Percentiles rank a stretch among this genome's conserved stretches.
Evolutionary conservation across 164 flowering plant species (phyloP).

Genomic region (Akebia trifoliata): DNA sequence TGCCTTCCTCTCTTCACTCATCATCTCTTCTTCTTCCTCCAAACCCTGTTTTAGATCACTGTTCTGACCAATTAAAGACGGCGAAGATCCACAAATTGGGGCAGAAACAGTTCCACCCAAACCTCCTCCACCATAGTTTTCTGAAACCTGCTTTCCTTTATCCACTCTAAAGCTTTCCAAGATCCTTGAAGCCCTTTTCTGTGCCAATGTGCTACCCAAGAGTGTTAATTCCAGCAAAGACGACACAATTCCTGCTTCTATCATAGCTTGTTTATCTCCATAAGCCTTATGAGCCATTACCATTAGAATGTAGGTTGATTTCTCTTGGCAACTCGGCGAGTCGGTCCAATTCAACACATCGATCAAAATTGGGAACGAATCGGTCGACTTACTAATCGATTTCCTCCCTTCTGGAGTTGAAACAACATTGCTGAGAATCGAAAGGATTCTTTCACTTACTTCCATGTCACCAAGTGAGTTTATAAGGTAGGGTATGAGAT

Average conservation of each 20-base stretch:
- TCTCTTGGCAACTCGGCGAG: conserved; percentile 86
- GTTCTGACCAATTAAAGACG: conserved; percentile 24
- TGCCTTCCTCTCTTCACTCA: conserved; percentile 87
- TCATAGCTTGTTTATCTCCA: conserved; percentile 73
- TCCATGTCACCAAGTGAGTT: conserved; percentile 70
- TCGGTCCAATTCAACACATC: conserved; percentile 88
- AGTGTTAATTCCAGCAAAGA: conserved; percentile 81
- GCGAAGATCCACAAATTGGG: conserved; percentile 58
- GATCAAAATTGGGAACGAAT: conserved; percentile 57
- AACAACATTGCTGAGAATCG: conserved; percentile 70
- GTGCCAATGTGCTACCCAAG: conserved; percentile 83
- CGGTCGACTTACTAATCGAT: conserved; percentile 40
- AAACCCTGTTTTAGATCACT: conserved; percentile 22
- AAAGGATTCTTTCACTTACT: conserved; percentile 62
- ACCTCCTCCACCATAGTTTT: conserved; percentile 25
- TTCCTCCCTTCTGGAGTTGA: conserved; percentile 68
- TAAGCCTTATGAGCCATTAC: conserved; percentile 90
- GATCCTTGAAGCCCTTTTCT: conserved; percentile 90
- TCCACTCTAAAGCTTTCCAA: conserved; percentile 71
- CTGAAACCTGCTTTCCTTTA: conserved; percentile 76
- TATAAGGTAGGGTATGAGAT: conserved; percentile 46
- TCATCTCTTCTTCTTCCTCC: conserved; percentile 42
- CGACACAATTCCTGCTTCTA: conserved; percentile 69
- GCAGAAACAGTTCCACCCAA: conserved; percentile 52
- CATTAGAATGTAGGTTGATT: conserved; percentile 75